A percentile compares a stretch with the other conserved stretches of the same genome.
phyloP scores from a whole-genome alignment of 345 rosid species.

The Eucalyptus sp. region DNA sequence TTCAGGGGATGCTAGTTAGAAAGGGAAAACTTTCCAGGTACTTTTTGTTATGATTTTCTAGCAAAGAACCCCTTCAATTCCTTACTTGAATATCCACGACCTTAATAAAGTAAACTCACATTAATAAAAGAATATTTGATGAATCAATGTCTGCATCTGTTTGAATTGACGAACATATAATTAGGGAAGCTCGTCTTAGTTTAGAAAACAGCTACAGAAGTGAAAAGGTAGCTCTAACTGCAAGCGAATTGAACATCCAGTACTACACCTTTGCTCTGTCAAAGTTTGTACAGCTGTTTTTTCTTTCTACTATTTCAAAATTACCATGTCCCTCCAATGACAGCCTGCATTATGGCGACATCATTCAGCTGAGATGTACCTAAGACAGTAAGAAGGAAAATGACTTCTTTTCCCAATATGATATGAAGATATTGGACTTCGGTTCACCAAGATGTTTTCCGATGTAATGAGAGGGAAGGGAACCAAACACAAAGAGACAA shows the following conservation, averaged over 20 bases:
- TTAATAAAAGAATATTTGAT: no score
- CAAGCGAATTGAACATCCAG: no score
- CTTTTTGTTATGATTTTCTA: no score
- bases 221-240: no score
- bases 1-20: background rate
- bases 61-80: background rate
- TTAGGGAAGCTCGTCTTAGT: no score
- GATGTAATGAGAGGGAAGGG: background rate
- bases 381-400: background rate
- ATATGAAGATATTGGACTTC: background rate
- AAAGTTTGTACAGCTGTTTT: background rate
- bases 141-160: no score
- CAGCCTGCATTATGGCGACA: background rate
- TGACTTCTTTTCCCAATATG: background rate
- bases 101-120: background rate
- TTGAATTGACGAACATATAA: no score
- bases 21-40: background rate
- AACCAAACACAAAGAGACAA: background rate
- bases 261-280: background rate
- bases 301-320: background rate
- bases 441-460: background rate
- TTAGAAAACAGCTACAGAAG: no score
- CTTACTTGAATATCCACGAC: background rate
- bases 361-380: background rate
- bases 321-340: background rate